Evolutionary conservation across 768 basidiomycete genomes (phyloP), one percentile per base, ranked within the genome.

Genomic region (Phlebiopsis flavidoalba): DNA sequence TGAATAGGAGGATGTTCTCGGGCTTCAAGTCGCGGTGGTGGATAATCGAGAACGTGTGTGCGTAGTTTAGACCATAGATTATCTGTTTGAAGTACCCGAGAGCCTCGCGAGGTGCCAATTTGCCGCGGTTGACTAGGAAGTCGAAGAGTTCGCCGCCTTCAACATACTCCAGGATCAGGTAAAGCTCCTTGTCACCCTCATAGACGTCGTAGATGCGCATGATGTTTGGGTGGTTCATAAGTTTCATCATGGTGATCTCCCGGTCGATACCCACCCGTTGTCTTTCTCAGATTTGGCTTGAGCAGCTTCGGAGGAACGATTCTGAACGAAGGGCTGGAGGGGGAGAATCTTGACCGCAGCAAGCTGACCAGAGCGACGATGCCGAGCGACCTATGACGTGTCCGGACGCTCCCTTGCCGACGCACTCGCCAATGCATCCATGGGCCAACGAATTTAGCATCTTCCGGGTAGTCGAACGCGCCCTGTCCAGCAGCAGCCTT

Each of bases 241-340:
- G 88, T 73, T 98, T 98, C 95, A 98, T 96, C 87, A 98, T 95
- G 59, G 91, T 93, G 62, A 98, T 96, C 73, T 98, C 95, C 64
- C 93, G 79, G 72, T 97, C 94, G 61, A 98, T 89, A 3, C 91
- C 89, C 51, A 95, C 82, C 61, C 89, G 83, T 63, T 88, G 85
- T 72, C n/a, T n/a, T 92, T 93, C 63, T 93, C 89, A 2, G 83
- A 82, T 74, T 88, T 90, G 3, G 83, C 87, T 65, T 84, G 83
- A 43, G 85, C 83, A 6, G 82, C 81, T 63, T 87, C 72, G 59
- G 88, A 87, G 19, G 81, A 80, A 50, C 91, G 83, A 40, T 91
- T 90, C 69, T 80, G 84, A 66, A 89, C 80, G 36, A 93, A 77
- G 19, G 91, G 85, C 57, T 89, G 87, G 31, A 93, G 79, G 10